These are phyloP conservation scores for Capsella rubella DNA, from an alignment of 441 rosid species.

Conservation along the genomic window DNA sequence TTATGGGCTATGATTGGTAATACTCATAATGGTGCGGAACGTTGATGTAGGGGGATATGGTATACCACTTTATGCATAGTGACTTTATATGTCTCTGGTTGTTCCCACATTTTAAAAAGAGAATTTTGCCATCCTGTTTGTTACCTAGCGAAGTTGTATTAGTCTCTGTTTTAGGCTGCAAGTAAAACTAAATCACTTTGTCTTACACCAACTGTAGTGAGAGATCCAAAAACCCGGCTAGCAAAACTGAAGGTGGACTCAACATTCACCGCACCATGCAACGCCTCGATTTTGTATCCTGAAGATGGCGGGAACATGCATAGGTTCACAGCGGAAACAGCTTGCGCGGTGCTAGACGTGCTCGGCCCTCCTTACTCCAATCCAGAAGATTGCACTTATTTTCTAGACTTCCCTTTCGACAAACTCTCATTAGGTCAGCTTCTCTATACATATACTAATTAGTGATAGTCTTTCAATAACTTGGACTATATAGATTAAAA, in stretches of 20 bases:
- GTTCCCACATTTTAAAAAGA: background rate
- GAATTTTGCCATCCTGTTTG: background rate
- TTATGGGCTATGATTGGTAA: constrained; percentile 7
- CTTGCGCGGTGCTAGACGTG: constrained; percentile 91
- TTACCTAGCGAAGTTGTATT: background rate
- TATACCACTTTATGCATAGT: too few species aligned
- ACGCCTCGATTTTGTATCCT: constrained; percentile 81
- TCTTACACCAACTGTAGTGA: constrained; percentile 37
- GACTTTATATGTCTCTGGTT: background rate
- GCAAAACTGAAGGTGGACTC: constrained; percentile 82
- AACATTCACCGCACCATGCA: constrained; percentile 77
- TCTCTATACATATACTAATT: background rate
- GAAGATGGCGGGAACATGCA: constrained; percentile 97
- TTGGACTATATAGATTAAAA: background rate
- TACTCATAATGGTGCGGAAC: background rate
- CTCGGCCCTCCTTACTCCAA: constrained; percentile 90
- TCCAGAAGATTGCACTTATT: constrained; percentile 78
- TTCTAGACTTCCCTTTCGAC: constrained; percentile 59
- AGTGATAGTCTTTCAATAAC: background rate
- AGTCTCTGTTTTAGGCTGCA: constrained; percentile 7
- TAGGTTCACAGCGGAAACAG: constrained; percentile 81
- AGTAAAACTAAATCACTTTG: background rate
- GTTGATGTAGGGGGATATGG: background rate
- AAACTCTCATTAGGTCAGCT: constrained; percentile 42
- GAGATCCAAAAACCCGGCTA: constrained; percentile 54